Conservation (phyloP, 129 eudicot genomes). For the Saussurea involucrata region DNA sequence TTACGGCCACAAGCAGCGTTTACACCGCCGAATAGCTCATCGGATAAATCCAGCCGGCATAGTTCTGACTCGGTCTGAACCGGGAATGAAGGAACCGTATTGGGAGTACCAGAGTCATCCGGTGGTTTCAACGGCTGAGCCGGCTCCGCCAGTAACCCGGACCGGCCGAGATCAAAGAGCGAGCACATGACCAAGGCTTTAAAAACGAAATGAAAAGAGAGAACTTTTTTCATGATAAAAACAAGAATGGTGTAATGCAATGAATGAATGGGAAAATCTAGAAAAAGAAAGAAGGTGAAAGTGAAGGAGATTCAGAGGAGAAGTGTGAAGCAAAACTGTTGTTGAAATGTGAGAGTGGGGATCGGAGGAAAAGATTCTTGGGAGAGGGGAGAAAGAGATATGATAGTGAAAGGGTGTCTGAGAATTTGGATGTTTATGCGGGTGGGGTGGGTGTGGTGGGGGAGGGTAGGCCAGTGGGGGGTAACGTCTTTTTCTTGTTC, state of each 20-base stretch:
- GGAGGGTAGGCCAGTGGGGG: not conserved
- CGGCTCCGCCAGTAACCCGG: constrained; percentile 59
- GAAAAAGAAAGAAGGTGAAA: not conserved
- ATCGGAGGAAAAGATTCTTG: constrained; percentile 12
- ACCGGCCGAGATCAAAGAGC: constrained; percentile 8
- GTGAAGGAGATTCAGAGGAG: constrained; percentile 8
- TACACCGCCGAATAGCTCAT: constrained; percentile 89
- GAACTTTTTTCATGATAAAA: not conserved
- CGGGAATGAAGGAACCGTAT: constrained; percentile 87
- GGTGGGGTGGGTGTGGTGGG: constrained; percentile 32
- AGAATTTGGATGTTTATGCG: constrained; percentile 51
- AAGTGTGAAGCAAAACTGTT: not conserved
- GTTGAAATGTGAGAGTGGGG: not conserved
- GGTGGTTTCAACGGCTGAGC: constrained; percentile 67
- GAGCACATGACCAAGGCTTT: not conserved
- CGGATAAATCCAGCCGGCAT: constrained; percentile 77
- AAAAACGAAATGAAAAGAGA: constrained; percentile 1
- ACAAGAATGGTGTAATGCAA: not conserved
- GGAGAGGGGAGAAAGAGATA: constrained; percentile 17
- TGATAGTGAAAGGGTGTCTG: constrained; percentile 40
- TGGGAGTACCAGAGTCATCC: constrained; percentile 42
- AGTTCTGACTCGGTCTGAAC: constrained; percentile 64
- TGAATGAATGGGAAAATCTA: not conserved
- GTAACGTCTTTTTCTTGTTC: constrained; percentile 31
- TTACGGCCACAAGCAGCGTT: constrained; percentile 82